Percentiles rank a stretch among this genome's conserved stretches.
Evolutionary conservation across 2,329 filamentous ascomycete species (phyloP).

Genomic region (Fusarium secorum): DNA sequence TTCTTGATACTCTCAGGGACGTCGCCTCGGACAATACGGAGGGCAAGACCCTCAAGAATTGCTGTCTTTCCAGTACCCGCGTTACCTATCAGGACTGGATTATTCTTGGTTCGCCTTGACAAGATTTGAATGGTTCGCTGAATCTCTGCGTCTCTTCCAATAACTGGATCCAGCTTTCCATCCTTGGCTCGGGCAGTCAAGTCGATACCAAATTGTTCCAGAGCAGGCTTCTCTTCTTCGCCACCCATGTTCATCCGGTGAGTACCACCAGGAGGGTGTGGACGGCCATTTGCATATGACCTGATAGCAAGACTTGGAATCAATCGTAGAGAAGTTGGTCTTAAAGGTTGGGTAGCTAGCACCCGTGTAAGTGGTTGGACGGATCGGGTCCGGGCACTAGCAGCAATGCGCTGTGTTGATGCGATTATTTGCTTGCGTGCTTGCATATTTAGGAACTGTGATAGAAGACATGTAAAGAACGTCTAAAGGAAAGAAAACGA

Average conservation of each 20-base stretch:
- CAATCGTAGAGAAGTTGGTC: conserved; percentile 39
- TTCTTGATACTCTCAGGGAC: conserved; percentile 96
- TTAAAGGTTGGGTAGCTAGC: conserved; percentile 32
- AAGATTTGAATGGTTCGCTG: conserved; percentile 94
- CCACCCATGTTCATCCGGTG: conserved; percentile 91
- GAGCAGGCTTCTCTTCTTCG: conserved; percentile 79
- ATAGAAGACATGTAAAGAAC: conserved; percentile 1
- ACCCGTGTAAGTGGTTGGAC: conserved; percentile 43
- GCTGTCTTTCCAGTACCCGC: conserved; percentile 95
- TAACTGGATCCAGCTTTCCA: conserved; percentile 94
- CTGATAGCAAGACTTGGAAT: conserved; percentile 55
- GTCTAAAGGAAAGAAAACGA: neutral
- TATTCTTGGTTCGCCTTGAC: conserved; percentile 93
- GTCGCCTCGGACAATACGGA: conserved; percentile 89
- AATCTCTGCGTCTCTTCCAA: conserved; percentile 90
- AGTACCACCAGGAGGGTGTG: conserved; percentile 89
- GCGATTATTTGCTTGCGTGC: conserved; percentile 51
- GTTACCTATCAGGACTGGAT: conserved; percentile 90
- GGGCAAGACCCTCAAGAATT: conserved; percentile 87
- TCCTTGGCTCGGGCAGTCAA: conserved; percentile 84
- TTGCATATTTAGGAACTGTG: conserved; percentile 48
- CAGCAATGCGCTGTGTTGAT: conserved; percentile 50
- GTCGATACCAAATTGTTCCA: conserved; percentile 92
- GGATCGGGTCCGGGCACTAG: conserved; percentile 42
- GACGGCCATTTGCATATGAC: conserved; percentile 73